These are phyloP conservation scores for Parmelia sp. DNA, from an alignment of 495 filamentous ascomycete species.

Conservation along the genomic window DNA sequence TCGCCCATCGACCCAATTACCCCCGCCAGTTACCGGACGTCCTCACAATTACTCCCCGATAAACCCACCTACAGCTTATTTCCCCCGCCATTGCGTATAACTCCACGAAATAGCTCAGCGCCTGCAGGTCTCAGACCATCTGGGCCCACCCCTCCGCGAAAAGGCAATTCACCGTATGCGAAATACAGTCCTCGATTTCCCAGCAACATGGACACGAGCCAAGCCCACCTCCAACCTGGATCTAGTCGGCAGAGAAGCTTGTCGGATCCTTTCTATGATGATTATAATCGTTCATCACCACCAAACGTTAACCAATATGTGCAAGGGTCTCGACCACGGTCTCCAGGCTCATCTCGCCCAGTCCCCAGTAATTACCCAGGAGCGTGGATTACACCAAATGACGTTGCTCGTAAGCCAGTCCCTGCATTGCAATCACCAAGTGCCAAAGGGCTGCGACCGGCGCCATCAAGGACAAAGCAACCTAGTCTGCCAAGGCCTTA, in stretches of 20 bases:
- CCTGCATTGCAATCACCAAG: conserved; percentile 17
- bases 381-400: conserved; percentile 2
- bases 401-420: conserved; percentile 18
- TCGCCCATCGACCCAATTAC: conserved; percentile 24
- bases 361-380: conserved; percentile 11
- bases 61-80: conserved; percentile 26
- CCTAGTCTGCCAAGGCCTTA: conserved; percentile 33
- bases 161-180: conserved; percentile 9
- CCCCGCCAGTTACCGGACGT: conserved; percentile 24
- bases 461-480: conserved; percentile 30
- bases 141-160: neutral
- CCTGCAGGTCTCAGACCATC: conserved; percentile 12
- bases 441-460: neutral
- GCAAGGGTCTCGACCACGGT: conserved; percentile 6
- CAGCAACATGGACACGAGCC: conserved; percentile 23
- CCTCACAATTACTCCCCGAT: conserved; percentile 27
- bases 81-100: conserved; percentile 21
- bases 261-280: conserved; percentile 27
- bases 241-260: conserved; percentile 9
- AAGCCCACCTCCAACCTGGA: conserved; percentile 20
- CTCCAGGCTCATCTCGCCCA: conserved; percentile 4
- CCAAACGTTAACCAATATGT: conserved; percentile 9
- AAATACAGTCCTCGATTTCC: conserved; percentile 17
- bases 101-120: conserved; percentile 8
- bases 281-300: conserved; percentile 5